Conservation (phyloP, 306 rosid species). For the Casuarina cunninghamiana region DNA sequence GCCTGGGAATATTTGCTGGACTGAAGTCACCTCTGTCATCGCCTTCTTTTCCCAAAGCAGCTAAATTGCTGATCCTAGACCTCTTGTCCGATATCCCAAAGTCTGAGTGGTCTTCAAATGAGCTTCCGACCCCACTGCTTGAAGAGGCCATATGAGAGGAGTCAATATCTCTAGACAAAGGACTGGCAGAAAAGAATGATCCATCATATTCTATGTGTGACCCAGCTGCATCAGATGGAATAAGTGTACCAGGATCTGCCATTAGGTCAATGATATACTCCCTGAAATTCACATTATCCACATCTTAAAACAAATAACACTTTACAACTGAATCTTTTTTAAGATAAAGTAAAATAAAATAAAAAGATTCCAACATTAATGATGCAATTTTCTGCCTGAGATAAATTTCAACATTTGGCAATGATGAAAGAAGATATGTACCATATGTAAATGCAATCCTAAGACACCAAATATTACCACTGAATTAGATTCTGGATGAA, state of each 20-base stretch:
- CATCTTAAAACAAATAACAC: conserved; percentile 31
- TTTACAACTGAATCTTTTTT: conserved; percentile 21
- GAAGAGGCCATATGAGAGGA: conserved; percentile 72
- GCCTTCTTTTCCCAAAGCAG: conserved; percentile 45
- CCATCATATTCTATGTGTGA: conserved; percentile 65
- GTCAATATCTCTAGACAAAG: conserved; percentile 76
- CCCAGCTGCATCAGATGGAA: conserved; percentile 80
- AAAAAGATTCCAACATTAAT: conserved; percentile 11
- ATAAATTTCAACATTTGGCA: conserved; percentile 8
- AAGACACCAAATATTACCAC: conserved; percentile 12
- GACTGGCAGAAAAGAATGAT: conserved; percentile 54
- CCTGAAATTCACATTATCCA: conserved; percentile 66
- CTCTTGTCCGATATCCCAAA: conserved; percentile 46
- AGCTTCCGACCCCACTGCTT: conserved; percentile 84
- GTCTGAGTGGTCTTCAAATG: conserved; percentile 65
- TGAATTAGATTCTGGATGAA: background rate
- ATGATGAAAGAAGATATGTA: conserved; percentile 1
- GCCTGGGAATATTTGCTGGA: conserved; percentile 19
- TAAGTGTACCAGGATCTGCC: conserved; percentile 98
- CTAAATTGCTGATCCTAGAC: conserved; percentile 47
- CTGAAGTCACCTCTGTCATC: conserved; percentile 37
- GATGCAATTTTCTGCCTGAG: conserved; percentile 11
- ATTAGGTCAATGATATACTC: conserved; percentile 95
- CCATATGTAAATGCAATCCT: conserved; percentile 15
- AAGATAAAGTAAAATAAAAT: no score